Base-by-base conservation (phyloP, 2,329 filamentous ascomycete species). In the Microsporum canis region DNA sequence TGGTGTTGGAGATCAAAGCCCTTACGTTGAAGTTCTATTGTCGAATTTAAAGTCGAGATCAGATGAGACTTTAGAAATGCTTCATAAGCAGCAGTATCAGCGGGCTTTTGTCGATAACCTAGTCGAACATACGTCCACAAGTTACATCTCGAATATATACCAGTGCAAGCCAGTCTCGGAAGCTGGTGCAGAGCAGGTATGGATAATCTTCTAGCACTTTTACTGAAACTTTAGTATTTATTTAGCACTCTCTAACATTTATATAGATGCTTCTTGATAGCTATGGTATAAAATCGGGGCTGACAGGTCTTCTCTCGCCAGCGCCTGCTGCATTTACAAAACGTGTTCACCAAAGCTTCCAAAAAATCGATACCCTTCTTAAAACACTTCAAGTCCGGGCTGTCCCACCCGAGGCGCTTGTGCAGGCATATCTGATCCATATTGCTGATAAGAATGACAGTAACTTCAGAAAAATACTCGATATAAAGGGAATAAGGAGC, bases 361-460 rank as follows among this genome's bases (percentile, higher is more conserved):
- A 85, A 62, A 89, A 91, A 66, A 86, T 97, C 65, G 92, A 97
- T 69, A 88, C 90, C 0, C 82, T 99, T 27, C 86, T 99, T 68
- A 99, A 99, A 76, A 97, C 94, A 1, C 83, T 99, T 2, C 94
- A 99, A 79, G 92, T 99, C 56, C 89, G 89, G 33, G 85, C 91
- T 1, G 89, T 88, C 3, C 94, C 94, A 0, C 88, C 92, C 0
- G 94, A 99, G 77, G 92, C 89, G 1, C 83, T 99, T 2, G 91
- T 99, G 0, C 92, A 97, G 76, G 94, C 94, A 38, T 99, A 99
- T 72, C 85, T 99, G 38, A 95, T 97, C 73, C 94, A 97, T 76
- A 94, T 99, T 66, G 91, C 85, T 66, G 94, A 99, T 78, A 86
- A 88, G 61, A 95, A 88, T 65, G 94, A 97, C 71, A 83, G 84